These are phyloP conservation scores for Mycosphaerella sp. DNA, from an alignment of 2,329 filamentous ascomycete genomes.

Conservation along the genomic window DNA sequence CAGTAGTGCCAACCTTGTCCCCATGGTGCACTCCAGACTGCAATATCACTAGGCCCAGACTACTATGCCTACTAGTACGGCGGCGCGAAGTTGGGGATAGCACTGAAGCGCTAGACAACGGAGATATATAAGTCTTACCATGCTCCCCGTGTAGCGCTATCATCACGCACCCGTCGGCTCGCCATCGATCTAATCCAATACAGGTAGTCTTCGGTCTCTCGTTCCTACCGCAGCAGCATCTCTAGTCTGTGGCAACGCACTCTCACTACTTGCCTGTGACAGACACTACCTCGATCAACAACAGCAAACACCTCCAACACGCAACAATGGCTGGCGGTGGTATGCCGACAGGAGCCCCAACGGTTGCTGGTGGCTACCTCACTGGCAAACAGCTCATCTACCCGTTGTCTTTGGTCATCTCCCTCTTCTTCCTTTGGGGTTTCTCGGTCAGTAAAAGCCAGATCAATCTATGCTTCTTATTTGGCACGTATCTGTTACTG, in stretches of 20 bases:
- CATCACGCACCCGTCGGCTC: too few relatives aligned
- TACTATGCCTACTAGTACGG: background rate
- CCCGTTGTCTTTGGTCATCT: conserved; percentile 44
- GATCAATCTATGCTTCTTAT: background rate
- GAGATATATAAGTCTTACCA: conserved; percentile 19
- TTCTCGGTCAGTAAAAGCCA: background rate
- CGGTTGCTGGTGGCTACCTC: conserved; percentile 39
- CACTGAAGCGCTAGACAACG: background rate
- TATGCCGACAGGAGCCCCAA: conserved; percentile 35
- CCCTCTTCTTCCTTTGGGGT: conserved; percentile 43
- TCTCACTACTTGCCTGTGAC: background rate
- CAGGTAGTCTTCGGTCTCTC: too few relatives aligned
- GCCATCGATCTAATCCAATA: too few relatives aligned
- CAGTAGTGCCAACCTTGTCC: conserved; percentile 16
- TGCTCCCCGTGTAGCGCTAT: conserved; percentile 5
- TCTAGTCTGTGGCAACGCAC: conserved; percentile 13
- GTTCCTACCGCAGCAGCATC: conserved; percentile 12
- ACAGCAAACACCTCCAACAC: background rate
- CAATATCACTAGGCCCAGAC: conserved; percentile 6
- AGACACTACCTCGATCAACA: conserved; percentile 1
- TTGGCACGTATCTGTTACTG: background rate
- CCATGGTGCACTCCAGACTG: conserved; percentile 14
- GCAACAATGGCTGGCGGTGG: conserved; percentile 39
- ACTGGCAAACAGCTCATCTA: conserved; percentile 45
- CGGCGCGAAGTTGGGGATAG: conserved; percentile 2